These are phyloP conservation scores for Lupinus albus DNA, from an alignment of 306 rosid genomes.

Conservation along the genomic window DNA sequence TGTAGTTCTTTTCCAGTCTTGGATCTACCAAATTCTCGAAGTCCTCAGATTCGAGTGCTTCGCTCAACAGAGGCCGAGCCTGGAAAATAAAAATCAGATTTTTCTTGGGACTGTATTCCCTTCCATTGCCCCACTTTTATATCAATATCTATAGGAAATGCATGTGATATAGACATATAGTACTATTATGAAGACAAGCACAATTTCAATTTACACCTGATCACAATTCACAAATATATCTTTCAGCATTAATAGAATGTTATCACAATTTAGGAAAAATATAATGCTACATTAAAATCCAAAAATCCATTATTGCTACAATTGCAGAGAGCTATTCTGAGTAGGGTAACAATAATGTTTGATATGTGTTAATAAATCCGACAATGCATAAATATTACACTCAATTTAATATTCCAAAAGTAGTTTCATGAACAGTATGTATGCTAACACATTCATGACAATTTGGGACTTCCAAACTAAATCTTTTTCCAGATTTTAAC, in stretches of 20 bases:
- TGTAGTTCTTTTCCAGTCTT: constrained; percentile 65
- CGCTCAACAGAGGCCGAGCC: constrained; percentile 80
- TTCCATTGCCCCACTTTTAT: constrained; percentile 10
- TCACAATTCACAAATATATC: constrained; percentile 16
- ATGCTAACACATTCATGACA: too few species aligned
- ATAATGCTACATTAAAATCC: not conserved
- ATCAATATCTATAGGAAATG: constrained; percentile 3
- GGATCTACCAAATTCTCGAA: constrained; percentile 72
- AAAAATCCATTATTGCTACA: not conserved
- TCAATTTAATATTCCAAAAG: not conserved
- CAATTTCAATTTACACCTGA: constrained; percentile 15
- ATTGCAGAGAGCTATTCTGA: not conserved
- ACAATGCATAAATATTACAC: too few species aligned
- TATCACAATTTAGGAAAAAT: too few species aligned
- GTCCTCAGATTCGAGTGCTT: constrained; percentile 65
- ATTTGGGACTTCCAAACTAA: too few species aligned
- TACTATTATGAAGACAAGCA: not conserved
- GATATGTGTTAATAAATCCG: too few species aligned
- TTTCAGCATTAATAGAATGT: not conserved
- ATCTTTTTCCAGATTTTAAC: too few species aligned
- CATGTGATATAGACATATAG: not conserved
- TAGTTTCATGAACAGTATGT: too few species aligned
- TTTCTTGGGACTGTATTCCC: not conserved
- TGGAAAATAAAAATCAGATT: constrained; percentile 47
- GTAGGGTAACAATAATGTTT: too few species aligned